These are phyloP conservation scores for Vachellia collinsii DNA, from an alignment of 306 rosid genomes.

Conservation along the genomic window DNA sequence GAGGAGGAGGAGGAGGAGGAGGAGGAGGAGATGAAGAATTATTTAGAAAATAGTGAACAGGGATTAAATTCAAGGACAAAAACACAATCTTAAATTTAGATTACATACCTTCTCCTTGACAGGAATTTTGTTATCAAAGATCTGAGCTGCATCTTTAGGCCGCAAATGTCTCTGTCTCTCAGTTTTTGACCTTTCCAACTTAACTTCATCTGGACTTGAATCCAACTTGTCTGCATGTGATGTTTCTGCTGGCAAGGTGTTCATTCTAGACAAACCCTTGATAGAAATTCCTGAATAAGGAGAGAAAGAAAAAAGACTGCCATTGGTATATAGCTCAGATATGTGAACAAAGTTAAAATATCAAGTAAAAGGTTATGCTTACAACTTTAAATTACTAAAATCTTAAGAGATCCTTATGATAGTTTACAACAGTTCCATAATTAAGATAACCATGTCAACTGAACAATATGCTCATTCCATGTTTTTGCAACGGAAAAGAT, in stretches of 20 bases:
- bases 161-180: constrained; percentile 62
- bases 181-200: constrained; percentile 76
- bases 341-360: neutral
- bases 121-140: constrained; percentile 65
- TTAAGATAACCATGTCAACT: too few species aligned
- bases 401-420: neutral
- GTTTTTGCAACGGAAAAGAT: neutral
- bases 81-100: constrained; percentile 12
- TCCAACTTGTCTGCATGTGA: constrained; percentile 46
- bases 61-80: constrained; percentile 13
- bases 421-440: neutral
- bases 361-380: neutral
- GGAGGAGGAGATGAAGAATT: neutral
- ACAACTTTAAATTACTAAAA: neutral
- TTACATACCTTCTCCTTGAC: constrained; percentile 67
- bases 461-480: neutral
- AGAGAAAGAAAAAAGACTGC: constrained; percentile 25
- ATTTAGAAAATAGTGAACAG: neutral
- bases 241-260: constrained; percentile 54
- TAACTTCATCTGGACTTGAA: constrained; percentile 49
- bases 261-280: constrained; percentile 49
- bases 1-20: too few species aligned
- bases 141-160: constrained; percentile 79
- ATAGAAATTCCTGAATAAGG: constrained; percentile 54
- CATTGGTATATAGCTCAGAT: constrained; percentile 1